Evolutionary conservation across 805 yeast species (phyloP).

Genomic region (Yamadazyma takamatsuzukensis): DNA sequence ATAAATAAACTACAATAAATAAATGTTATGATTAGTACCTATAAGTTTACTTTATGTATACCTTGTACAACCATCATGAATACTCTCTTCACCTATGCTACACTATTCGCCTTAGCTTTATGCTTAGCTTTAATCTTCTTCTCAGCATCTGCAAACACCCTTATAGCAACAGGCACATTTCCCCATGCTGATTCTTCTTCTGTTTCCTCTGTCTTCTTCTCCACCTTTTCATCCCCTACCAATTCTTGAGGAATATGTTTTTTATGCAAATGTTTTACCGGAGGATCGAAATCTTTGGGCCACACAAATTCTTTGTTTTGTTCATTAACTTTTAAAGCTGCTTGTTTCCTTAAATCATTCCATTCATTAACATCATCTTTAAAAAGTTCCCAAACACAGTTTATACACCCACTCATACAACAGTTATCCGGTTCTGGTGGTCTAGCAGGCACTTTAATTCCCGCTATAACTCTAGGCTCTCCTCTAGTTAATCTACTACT

Average conservation of each 20-base stretch:
- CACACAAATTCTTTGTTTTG: conserved; percentile 36
- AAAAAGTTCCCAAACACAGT: conserved; percentile 94
- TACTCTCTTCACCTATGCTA: neutral
- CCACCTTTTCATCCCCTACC: conserved; percentile 24
- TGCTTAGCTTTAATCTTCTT: conserved; percentile 46
- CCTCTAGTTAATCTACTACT: conserved; percentile 36
- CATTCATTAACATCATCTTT: conserved; percentile 86
- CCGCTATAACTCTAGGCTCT: conserved; percentile 41
- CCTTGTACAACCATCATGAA: neutral
- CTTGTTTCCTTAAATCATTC: conserved; percentile 57
- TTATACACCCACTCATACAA: conserved; percentile 95
- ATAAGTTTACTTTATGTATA: conserved; percentile 14
- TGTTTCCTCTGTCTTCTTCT: conserved; percentile 4
- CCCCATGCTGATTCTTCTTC: conserved; percentile 28
- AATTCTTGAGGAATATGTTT: conserved; percentile 36
- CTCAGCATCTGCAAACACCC: conserved; percentile 83
- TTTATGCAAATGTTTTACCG: conserved; percentile 24
- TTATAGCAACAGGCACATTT: conserved; percentile 68
- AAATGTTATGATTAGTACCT: conserved; percentile 42
- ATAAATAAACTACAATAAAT: too few species aligned
- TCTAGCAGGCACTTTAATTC: conserved; percentile 73
- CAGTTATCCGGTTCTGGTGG: conserved; percentile 94
- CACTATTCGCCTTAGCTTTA: neutral
- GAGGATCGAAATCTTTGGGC: conserved; percentile 44
- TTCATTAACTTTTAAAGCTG: conserved; percentile 39